Evolutionary conservation across 73 alveolate genomes (phyloP).

Genomic region (Paramecium caudatum): DNA sequence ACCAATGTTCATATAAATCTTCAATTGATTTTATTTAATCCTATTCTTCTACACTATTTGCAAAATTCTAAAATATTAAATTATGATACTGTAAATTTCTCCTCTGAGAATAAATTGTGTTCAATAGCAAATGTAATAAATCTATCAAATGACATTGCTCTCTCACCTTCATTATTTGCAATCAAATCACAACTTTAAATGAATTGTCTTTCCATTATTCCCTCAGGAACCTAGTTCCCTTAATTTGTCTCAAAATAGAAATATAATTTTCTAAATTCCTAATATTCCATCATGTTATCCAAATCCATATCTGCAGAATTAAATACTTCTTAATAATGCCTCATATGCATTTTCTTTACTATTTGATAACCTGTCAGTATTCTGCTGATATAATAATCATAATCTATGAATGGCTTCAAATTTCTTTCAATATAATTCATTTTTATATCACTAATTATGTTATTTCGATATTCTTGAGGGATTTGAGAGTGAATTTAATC

Average conservation of each 20-base stretch:
- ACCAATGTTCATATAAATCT: background rate
- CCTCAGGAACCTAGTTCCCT: background rate
- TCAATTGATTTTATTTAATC: conserved; percentile 46
- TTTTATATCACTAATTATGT: conserved; percentile 10
- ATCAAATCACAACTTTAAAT: conserved; percentile 14
- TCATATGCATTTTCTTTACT: background rate
- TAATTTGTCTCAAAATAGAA: conserved; percentile 35
- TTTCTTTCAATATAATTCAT: background rate
- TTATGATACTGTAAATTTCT: background rate
- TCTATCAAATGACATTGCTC: conserved; percentile 62
- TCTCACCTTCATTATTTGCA: conserved; percentile 45
- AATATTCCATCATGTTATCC: conserved; percentile 62
- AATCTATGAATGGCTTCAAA: background rate
- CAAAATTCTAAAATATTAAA: background rate
- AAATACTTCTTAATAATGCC: conserved; percentile 45
- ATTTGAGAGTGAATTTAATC: background rate
- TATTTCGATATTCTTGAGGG: background rate
- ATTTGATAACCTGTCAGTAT: conserved; percentile 19
- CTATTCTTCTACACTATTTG: conserved; percentile 1
- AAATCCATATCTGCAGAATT: conserved; percentile 61
- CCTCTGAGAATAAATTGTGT: conserved; percentile 17
- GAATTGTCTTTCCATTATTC: conserved; percentile 10
- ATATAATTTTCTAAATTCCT: conserved; percentile 59
- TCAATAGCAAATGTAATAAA: conserved; percentile 57
- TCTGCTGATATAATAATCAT: conserved; percentile 28